Conservation (phyloP, 2,329 filamentous ascomycete genomes). For the Aspergillus quadrilineatus region DNA sequence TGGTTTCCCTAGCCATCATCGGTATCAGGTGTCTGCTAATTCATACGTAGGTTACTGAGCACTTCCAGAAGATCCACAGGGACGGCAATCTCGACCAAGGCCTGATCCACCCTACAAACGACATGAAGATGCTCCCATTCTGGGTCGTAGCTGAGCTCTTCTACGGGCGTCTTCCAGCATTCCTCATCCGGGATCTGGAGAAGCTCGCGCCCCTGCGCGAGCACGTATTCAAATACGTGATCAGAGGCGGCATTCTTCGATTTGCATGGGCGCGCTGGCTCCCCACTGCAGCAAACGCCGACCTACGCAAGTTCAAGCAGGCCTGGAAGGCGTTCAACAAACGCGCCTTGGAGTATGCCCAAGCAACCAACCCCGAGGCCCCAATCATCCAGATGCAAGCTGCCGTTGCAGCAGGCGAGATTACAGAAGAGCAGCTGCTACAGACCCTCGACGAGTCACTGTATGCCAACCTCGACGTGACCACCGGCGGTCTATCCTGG, state of each 20-base stretch:
- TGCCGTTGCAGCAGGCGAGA: conserved; percentile 18
- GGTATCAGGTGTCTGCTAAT: no score
- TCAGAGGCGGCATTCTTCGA: conserved; percentile 38
- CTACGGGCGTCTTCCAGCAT: conserved; percentile 35
- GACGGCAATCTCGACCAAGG: neutral
- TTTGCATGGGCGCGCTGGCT: conserved; percentile 21
- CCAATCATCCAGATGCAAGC: conserved; percentile 14
- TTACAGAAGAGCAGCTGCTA: conserved; percentile 31
- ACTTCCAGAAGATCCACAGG: no score
- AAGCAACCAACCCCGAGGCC: conserved; percentile 1
- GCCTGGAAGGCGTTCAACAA: conserved; percentile 40
- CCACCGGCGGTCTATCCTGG: conserved; percentile 46
- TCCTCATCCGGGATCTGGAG: conserved; percentile 26
- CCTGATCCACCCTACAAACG: conserved; percentile 26
- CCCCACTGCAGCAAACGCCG: conserved; percentile 22
- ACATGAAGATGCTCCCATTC: conserved; percentile 41
- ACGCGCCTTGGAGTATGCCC: conserved; percentile 1
- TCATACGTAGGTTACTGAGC: no score
- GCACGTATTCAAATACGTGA: conserved; percentile 32
- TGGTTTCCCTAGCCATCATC: neutral
- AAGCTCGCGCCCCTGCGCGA: conserved; percentile 28
- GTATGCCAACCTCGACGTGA: conserved; percentile 51
- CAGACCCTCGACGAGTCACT: conserved; percentile 51
- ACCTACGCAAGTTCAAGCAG: conserved; percentile 30
- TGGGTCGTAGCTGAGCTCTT: conserved; percentile 39